Conservation (phyloP, 257 asterid genomes). For the Solanum tarapatanum region DNA sequence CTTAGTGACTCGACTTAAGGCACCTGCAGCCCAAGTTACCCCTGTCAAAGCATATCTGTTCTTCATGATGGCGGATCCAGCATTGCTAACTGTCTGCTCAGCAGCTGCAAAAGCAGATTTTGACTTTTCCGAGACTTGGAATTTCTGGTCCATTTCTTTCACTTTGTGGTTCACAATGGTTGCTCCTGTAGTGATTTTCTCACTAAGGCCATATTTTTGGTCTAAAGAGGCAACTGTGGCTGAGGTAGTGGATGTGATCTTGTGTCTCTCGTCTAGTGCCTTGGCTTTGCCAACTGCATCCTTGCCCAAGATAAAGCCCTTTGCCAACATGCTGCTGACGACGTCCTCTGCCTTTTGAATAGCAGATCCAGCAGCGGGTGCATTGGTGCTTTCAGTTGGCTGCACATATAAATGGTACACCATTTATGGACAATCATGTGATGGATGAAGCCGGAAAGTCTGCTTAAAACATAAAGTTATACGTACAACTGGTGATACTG, state of each 20-base stretch:
- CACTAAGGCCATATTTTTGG: slow-evolving; percentile 51
- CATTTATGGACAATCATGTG: neutral
- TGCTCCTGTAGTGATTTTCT: slow-evolving; percentile 42
- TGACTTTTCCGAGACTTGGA: slow-evolving; percentile 54
- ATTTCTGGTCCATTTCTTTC: slow-evolving; percentile 55
- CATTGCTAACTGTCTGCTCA: slow-evolving; percentile 48
- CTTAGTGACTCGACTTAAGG: slow-evolving; percentile 37
- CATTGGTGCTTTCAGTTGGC: slow-evolving; percentile 28
- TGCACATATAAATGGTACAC: slow-evolving; percentile 10
- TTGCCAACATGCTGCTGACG: slow-evolving; percentile 59
- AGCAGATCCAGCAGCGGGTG: slow-evolving; percentile 20
- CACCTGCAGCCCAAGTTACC: slow-evolving; percentile 55
- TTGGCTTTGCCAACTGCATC: slow-evolving; percentile 53
- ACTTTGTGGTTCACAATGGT: slow-evolving; percentile 46
- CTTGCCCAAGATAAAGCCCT: slow-evolving; percentile 49
- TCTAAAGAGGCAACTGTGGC: slow-evolving; percentile 54
- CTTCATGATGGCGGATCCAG: slow-evolving; percentile 52
- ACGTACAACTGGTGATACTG: slow-evolving; percentile 24
- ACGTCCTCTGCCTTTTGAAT: slow-evolving; percentile 53
- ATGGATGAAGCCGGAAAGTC: neutral
- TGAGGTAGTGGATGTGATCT: slow-evolving; percentile 44
- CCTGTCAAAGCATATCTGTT: slow-evolving; percentile 49
- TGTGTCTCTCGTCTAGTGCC: slow-evolving; percentile 51
- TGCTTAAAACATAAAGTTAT: neutral
- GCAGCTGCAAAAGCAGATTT: slow-evolving; percentile 49